phyloP scores from a whole-genome alignment of 805 yeast genomes.

The Ogataea ramenticola region DNA sequence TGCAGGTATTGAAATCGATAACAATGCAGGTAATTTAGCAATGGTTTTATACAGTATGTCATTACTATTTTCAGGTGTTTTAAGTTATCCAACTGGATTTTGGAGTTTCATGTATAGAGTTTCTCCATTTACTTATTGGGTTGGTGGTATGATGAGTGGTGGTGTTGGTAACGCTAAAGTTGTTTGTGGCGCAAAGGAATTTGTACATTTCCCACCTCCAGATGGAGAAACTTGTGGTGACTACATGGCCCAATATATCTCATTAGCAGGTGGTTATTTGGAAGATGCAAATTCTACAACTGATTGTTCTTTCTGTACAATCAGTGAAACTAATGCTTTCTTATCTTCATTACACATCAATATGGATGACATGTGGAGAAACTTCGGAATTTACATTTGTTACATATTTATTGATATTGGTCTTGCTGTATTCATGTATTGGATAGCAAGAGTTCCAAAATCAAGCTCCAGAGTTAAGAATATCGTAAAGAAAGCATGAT shows the following conservation, averaged over 20 bases:
- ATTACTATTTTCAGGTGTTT: constrained; percentile 72
- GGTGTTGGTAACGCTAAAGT: constrained; percentile 47
- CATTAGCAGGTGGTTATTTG: constrained; percentile 40
- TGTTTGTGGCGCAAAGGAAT: constrained; percentile 41
- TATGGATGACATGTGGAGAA: constrained; percentile 51
- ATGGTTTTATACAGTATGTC: constrained; percentile 52
- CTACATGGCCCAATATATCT: constrained; percentile 36
- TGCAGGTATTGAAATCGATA: constrained; percentile 48
- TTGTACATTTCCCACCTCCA: constrained; percentile 43
- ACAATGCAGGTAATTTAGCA: constrained; percentile 54
- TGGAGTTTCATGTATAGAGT: constrained; percentile 74
- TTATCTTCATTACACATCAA: constrained; percentile 30
- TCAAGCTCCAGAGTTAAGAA: not conserved
- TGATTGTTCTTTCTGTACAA: constrained; percentile 55
- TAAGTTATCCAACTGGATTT: constrained; percentile 56
- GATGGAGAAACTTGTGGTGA: constrained; percentile 50
- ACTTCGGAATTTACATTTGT: constrained; percentile 48
- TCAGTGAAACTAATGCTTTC: constrained; percentile 43
- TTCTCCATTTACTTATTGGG: constrained; percentile 63
- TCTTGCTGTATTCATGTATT: constrained; percentile 30
- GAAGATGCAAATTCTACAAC: constrained; percentile 33
- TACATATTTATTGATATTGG: constrained; percentile 39
- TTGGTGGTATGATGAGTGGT: constrained; percentile 44
- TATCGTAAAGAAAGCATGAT: too few species aligned
- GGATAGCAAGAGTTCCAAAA: constrained; percentile 60